Percentiles rank a stretch among this genome's conserved stretches.
Evolutionary conservation across 495 filamentous ascomycete species (phyloP).

Genomic region (Clohesyomyces aquaticus): DNA sequence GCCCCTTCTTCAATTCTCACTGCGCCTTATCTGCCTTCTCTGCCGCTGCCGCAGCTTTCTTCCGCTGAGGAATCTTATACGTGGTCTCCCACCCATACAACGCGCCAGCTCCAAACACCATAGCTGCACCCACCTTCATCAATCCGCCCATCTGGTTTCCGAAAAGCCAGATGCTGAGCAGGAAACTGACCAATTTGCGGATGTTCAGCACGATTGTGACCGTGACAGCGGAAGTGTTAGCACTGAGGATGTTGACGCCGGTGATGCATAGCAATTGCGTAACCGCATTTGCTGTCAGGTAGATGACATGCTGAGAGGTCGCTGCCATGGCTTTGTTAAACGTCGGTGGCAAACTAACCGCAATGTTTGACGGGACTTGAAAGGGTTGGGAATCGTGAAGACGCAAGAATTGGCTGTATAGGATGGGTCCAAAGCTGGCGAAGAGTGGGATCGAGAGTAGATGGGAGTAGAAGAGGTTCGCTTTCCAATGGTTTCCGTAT

Average conservation of each 20-base stretch:
- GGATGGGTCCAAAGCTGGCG: slow-evolving; percentile 52
- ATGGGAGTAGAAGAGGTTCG: slow-evolving; percentile 94
- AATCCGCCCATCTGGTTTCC: slow-evolving; percentile 76
- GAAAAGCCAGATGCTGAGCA: slow-evolving; percentile 91
- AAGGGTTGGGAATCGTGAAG: slow-evolving; percentile 51
- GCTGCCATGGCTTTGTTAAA: slow-evolving; percentile 25
- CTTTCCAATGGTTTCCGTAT: slow-evolving; percentile 90
- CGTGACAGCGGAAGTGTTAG: slow-evolving; percentile 84
- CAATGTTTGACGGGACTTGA: slow-evolving; percentile 18
- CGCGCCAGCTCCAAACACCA: slow-evolving; percentile 87
- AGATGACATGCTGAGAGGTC: slow-evolving; percentile 36
- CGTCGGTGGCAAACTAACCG: slow-evolving; percentile 13
- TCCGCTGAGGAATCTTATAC: slow-evolving; percentile 38
- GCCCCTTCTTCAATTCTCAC: too few species aligned
- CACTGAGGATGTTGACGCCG: slow-evolving; percentile 87
- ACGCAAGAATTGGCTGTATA: slow-evolving; percentile 55
- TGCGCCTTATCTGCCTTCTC: slow-evolving; percentile 15
- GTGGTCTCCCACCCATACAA: slow-evolving; percentile 79
- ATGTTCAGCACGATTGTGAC: slow-evolving; percentile 96
- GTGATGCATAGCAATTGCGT: slow-evolving; percentile 95
- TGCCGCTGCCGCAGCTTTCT: slow-evolving; percentile 8
- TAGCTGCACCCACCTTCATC: slow-evolving; percentile 75
- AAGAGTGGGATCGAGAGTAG: slow-evolving; percentile 74
- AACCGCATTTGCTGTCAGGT: slow-evolving; percentile 64
- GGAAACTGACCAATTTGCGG: slow-evolving; percentile 86